Base-by-base conservation (phyloP, 257 asterid species). In the Solanum megistacrolobum region DNA sequence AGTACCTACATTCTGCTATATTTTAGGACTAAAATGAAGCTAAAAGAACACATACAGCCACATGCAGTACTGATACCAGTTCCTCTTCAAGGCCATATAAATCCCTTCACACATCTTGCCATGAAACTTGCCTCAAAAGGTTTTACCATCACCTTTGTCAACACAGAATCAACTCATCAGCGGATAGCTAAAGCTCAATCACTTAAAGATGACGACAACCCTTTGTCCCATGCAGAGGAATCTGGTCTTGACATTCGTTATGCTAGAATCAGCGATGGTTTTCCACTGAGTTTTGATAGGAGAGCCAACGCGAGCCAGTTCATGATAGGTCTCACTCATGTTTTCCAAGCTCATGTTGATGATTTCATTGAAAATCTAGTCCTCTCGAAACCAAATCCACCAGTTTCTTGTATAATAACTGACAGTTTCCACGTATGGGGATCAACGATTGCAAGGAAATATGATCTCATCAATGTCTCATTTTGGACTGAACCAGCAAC, bases 401-500 rank as follows among this genome's bases (percentile, higher is more conserved):
- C 90, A n/a, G 38, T 72, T 3, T 76, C 88, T 23, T 94, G 91
- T 90, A 39, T 94, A 83, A 85, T 94, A 10, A 82, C 93, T 9
- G 98, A 94, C 78, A 91, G 96, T 83, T 90, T 93, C 88, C 79
- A 87, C 5, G 68, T 89, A 14, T 94, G 94, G 94, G 87, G 91
- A 7, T 89, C 86, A 75, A 84, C 20, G n/a, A 89, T 94, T 12
- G 92, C 94, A 5, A 84, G 27, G 12, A 93, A 93, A 82, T 85
- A 94, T 31, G 66, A 88, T 5, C 83, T 94, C 12, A 88, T 94
- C 46, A 88, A 91, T 43, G 93, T 91, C 14, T 93, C 96, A 20
- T 91, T 93, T 86, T 94, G 96, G 95, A 93, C 98, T 27, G 91
- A 93, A 76, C 92, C 96, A 16, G 95, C 95, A 4, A 69, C 92